Evolutionary conservation across 306 rosid species (phyloP), one percentile per base, ranked within the genome.

Genomic region (Trifolium fragiferum): DNA sequence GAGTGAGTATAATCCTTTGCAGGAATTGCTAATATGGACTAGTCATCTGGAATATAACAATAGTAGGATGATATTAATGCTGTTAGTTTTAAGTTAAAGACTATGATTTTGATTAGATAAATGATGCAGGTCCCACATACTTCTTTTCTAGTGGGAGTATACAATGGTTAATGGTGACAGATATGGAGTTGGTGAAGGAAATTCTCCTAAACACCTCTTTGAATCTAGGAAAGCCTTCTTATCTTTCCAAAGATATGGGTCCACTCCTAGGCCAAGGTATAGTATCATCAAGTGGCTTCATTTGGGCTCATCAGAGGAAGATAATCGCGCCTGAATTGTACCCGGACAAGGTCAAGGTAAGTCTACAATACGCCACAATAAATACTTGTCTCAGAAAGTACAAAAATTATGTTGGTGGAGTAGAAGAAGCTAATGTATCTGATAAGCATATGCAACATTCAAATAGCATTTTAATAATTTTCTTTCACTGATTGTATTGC

Each of bases 221-320:
- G 68, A 53, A 50, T 69, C 76, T 79, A 0, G 92, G 90, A 11
- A 85, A 82, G 74, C 87, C 83, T 61, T 37, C 79, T 4, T 76
- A 74, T 38, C 66, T 81, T 6, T 63, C 73, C n/a, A 81, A 77
- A 68, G 78, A 79, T 19, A 19, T 49, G 51, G 73, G 84, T 10
- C 82, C 88, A 11, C 78, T 82, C 3, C 15, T 82, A 1, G 92
- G 88, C 19, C 51, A 44, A 46, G 90, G 84, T 7, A 75, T 88
- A 76, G 12, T 72, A 13, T 13, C 88, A 49, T 77, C 90, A 40
- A 86, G 76, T 80, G 90, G 92, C 0, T 7, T 46, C 2, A 21
- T 64, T 66, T 88, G 92, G 89, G 79, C 81, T 8, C 84, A 88
- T 61, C 85, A 88, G 21, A 76, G 85, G 72, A 85, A 85, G 80